Evolutionary conservation across 306 rosid species (phyloP).

Genomic region (Glycine tomentella): DNA sequence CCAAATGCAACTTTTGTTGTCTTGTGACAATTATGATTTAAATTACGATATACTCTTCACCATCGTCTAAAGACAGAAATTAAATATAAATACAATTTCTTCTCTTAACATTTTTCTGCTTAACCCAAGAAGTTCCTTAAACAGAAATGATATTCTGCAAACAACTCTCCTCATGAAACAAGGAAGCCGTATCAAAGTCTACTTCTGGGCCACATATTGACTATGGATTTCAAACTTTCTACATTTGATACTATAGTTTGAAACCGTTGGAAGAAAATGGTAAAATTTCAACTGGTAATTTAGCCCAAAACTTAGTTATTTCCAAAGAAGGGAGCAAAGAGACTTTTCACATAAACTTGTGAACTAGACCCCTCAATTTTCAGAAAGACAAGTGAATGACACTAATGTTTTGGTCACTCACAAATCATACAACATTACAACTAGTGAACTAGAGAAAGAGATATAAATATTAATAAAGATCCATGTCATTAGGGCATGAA

Average conservation of each 20-base stretch:
- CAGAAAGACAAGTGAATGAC: not conserved
- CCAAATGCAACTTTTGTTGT: not conserved
- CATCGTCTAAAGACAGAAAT: slow-evolving; percentile 11
- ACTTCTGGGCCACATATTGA: not conserved
- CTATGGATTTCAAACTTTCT: not conserved
- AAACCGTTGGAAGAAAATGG: not conserved
- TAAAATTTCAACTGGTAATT: not conserved
- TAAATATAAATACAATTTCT: not conserved
- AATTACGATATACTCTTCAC: not conserved
- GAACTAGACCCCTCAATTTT: no score
- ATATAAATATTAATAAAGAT: not conserved
- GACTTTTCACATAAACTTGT: no score
- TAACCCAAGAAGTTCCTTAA: not conserved
- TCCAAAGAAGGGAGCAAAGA: not conserved
- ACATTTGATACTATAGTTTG: not conserved
- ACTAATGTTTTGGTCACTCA: not conserved
- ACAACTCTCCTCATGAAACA: not conserved
- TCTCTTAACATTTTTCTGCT: not conserved
- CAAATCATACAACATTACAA: not conserved
- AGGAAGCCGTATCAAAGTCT: not conserved
- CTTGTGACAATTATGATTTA: slow-evolving; percentile 14
- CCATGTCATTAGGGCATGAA: not conserved
- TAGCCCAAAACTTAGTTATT: not conserved
- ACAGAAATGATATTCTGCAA: not conserved
- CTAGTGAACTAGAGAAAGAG: not conserved